A percentile compares a stretch with the other conserved stretches of the same genome.
These are phyloP conservation scores for Biancaea sappan DNA, from an alignment of 306 rosid species.

Conservation along the genomic window DNA sequence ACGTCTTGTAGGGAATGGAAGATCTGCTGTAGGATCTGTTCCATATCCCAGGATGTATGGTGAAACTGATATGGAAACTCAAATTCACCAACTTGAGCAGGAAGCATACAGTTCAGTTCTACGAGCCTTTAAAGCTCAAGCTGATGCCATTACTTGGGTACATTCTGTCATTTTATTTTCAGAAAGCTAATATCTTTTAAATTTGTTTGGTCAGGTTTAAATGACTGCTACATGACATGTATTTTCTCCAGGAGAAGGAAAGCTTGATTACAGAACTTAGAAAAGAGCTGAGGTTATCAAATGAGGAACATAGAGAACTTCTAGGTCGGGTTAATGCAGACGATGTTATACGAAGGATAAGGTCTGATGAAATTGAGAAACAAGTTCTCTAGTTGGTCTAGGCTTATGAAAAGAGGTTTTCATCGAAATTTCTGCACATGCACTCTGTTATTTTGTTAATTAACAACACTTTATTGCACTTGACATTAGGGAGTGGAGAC, in stretches of 20 bases:
- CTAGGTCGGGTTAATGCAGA: constrained; percentile 92
- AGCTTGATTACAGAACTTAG: constrained; percentile 88
- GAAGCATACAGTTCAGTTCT: constrained; percentile 98
- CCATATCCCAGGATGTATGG: constrained; percentile 86
- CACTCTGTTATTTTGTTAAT: constrained; percentile 39
- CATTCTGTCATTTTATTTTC: constrained; percentile 42
- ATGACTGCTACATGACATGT: constrained; percentile 54
- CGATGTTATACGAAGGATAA: constrained; percentile 78
- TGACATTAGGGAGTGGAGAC: constrained; percentile 90
- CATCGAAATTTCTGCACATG: constrained; percentile 15
- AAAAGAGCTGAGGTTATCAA: constrained; percentile 84
- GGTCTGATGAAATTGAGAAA: constrained; percentile 54
- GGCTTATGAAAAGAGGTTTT: constrained; percentile 23
- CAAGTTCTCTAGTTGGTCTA: constrained; percentile 33
- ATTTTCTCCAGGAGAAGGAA: constrained; percentile 92
- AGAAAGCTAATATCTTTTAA: constrained; percentile 39
- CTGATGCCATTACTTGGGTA: constrained; percentile 99
- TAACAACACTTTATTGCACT: constrained; percentile 35
- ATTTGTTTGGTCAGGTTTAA: constrained; percentile 57
- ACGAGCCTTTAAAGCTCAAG: constrained; percentile 99
- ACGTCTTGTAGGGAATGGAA: constrained; percentile 80
- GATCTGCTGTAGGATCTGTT: constrained; percentile 75
- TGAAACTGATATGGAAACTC: constrained; percentile 89
- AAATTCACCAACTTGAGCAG: constrained; percentile 94
- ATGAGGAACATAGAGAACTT: constrained; percentile 96